Percentiles rank a stretch among this genome's conserved stretches.
These are phyloP conservation scores for Rhynchospora breviuscula DNA, from an alignment of 176 grass and related monocot species.

Conservation along the genomic window DNA sequence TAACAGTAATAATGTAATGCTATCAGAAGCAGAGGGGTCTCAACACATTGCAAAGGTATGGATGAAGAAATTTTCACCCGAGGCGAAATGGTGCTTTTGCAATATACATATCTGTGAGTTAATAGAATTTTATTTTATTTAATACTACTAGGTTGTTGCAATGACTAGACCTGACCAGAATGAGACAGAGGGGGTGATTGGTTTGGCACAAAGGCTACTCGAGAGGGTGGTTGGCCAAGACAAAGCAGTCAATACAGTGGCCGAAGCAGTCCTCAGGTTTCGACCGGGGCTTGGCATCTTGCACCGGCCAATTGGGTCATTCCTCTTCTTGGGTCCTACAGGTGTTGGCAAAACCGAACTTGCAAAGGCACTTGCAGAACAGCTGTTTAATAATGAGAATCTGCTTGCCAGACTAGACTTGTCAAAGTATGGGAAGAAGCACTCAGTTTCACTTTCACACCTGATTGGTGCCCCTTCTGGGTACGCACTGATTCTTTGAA, in stretches of 20 bases:
- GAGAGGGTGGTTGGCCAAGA: constrained; percentile 48
- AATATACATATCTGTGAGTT: too few species aligned
- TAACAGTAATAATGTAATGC: too few species aligned
- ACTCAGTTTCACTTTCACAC: constrained; percentile 73
- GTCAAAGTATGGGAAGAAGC: constrained; percentile 96
- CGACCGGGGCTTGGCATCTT: constrained; percentile 70
- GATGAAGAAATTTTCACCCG: too few species aligned
- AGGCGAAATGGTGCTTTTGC: too few species aligned
- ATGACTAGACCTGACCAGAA: constrained; percentile 78
- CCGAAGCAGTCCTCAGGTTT: constrained; percentile 74
- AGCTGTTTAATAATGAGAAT: constrained; percentile 92
- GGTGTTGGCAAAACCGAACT: constrained; percentile 95
- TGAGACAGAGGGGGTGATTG: constrained; percentile 55
- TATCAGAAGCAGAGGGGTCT: too few species aligned
- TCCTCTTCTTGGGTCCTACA: constrained; percentile 85
- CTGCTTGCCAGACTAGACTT: constrained; percentile 85
- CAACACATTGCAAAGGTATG: too few species aligned
- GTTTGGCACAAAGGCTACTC: constrained; percentile 62
- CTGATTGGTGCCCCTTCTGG: constrained; percentile 88
- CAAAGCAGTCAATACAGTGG: constrained; percentile 61
- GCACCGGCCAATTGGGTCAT: constrained; percentile 81
- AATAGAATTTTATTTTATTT: too few species aligned
- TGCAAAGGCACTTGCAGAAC: constrained; percentile 88
- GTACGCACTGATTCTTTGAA: constrained; percentile 31
- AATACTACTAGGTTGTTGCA: constrained; percentile 51